Evolutionary conservation across 2,329 filamentous ascomycete genomes (phyloP), one percentile per base, ranked within the genome.

Genomic region (Cadophora sp.): DNA sequence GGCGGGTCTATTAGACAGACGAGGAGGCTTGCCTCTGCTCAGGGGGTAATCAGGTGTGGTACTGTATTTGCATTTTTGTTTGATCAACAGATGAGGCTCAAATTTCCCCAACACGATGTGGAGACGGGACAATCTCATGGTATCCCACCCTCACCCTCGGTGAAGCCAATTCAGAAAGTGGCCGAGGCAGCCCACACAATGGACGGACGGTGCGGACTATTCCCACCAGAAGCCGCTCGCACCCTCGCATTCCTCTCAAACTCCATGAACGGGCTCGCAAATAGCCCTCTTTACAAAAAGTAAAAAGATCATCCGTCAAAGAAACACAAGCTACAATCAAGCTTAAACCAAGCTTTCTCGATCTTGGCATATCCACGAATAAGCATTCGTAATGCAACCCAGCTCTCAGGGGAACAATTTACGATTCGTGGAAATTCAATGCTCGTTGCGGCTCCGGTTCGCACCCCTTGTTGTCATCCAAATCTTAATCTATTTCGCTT

Each of bases 301-400:
- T 31, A 43, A 26, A n/a, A 24, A 22, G 46, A 14, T 29, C 46
- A 22, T 12, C 29, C n/a, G 1, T 51, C 14, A 31, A 31, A 31
- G 14, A 11, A 29, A 31, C 11, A 5, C 51, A 55, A 55, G 16
- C 27, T 31, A 55, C 12, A 55, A 19, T 55, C 22, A 40, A 59
- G 56, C 56, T 59, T 27, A 24, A 34, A 31, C 19, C 31, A 59
- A 59, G 56, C 31, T 24, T 59, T 59, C 34, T 24, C 56, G 27
- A 16, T 16, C 34, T 59, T 59, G 34, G 56, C 31, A 59, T 16
- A 27, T 22, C 56, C 56, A 59, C 56, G 31, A 59, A 40, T 59
- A 34, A 59, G 34, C 34, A 31, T 55, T 40, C 34, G 8, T 34
- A 59, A 40, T 9, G 29, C 16, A 31, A 29, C n/a, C n/a, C n/a